phyloP scores from a whole-genome alignment of 2,329 filamentous ascomycete species.

The Alternaria sp. region DNA sequence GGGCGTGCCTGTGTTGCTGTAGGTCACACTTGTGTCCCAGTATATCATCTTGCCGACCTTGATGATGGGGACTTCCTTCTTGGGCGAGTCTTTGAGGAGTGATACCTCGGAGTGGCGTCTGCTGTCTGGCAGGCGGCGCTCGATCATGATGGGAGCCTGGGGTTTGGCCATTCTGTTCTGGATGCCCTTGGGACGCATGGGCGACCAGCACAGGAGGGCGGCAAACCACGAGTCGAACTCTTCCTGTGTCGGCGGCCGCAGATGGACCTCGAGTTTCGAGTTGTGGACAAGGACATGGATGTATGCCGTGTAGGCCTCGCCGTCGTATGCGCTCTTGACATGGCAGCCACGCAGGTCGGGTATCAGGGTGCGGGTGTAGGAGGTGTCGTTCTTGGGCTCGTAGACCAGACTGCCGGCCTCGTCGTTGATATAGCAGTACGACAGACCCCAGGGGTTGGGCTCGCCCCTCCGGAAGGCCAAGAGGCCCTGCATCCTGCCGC shows the following conservation, averaged over 20 bases:
- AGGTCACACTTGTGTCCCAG: slow-evolving; percentile 70
- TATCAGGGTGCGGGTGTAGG: slow-evolving; percentile 70
- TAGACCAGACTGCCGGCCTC: slow-evolving; percentile 78
- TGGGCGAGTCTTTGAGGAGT: slow-evolving; percentile 73
- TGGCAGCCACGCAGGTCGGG: slow-evolving; percentile 77
- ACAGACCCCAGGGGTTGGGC: slow-evolving; percentile 70
- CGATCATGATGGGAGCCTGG: slow-evolving; percentile 51
- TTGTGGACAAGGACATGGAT: slow-evolving; percentile 63
- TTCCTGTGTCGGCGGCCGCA: slow-evolving; percentile 69
- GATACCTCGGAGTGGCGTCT: slow-evolving; percentile 61
- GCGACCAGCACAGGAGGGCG: slow-evolving; percentile 82
- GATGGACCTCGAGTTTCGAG: slow-evolving; percentile 66
- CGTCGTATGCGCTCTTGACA: slow-evolving; percentile 63
- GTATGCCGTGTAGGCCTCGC: slow-evolving; percentile 59
- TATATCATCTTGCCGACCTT: slow-evolving; percentile 77
- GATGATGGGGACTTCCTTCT: slow-evolving; percentile 78
- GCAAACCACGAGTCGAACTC: slow-evolving; percentile 84
- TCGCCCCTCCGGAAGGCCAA: slow-evolving; percentile 74
- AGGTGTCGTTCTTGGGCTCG: slow-evolving; percentile 72
- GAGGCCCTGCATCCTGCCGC: slow-evolving; percentile 80
- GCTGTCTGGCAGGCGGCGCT: slow-evolving; percentile 51
- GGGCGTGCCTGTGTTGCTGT: slow-evolving; percentile 56
- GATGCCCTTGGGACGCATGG: slow-evolving; percentile 68
- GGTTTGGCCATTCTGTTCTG: slow-evolving; percentile 63
- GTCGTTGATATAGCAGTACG: slow-evolving; percentile 81